phyloP scores from a whole-genome alignment of 2,329 filamentous ascomycete genomes.

The Colletotrichum karsti region DNA sequence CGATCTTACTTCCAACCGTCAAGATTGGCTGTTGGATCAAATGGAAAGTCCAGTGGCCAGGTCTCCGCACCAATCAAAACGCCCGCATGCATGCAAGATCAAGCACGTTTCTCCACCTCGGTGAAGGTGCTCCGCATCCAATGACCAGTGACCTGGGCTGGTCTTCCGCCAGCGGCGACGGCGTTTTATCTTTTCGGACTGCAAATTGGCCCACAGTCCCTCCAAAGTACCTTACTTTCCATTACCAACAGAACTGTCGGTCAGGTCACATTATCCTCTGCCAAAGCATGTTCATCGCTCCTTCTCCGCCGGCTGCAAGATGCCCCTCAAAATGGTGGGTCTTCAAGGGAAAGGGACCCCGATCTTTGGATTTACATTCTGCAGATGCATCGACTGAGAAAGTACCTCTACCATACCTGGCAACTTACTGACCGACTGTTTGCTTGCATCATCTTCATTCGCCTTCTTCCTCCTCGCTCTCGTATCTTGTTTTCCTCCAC shows the following conservation, averaged over 20 bases:
- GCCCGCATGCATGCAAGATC: constrained; percentile 23
- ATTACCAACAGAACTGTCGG: no score
- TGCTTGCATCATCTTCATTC: background rate
- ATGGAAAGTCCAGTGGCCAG: background rate
- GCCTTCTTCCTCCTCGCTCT: background rate
- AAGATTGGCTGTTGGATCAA: background rate
- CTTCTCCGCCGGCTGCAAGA: background rate
- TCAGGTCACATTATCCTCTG: background rate
- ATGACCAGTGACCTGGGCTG: no score
- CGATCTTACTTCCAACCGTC: background rate
- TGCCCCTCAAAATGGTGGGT: background rate
- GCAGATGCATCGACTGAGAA: background rate
- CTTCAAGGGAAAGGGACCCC: background rate
- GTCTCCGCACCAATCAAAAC: background rate
- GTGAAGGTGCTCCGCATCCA: constrained; percentile 10
- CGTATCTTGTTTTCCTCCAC: background rate
- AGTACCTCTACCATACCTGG: no score
- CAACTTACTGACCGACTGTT: constrained; percentile 11
- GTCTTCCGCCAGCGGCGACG: no score
- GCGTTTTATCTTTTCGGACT: background rate
- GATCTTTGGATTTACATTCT: constrained; percentile 18
- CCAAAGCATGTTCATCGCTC: background rate
- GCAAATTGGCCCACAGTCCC: background rate
- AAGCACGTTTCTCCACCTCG: constrained; percentile 27
- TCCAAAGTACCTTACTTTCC: background rate